Percentiles rank a stretch among this genome's conserved stretches.
These are phyloP conservation scores for Trifolium pratense DNA, from an alignment of 306 rosid genomes.

Conservation along the genomic window DNA sequence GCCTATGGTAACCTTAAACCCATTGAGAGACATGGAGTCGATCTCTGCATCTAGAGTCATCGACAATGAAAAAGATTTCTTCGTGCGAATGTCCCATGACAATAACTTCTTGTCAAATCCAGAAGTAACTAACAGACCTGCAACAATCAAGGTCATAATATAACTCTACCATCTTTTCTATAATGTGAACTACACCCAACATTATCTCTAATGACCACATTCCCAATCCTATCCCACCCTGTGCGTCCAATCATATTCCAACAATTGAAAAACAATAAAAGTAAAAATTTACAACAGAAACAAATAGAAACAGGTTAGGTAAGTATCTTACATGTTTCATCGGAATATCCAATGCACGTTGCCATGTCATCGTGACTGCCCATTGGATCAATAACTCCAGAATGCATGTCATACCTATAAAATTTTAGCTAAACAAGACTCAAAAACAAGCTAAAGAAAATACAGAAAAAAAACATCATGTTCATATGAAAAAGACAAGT, in stretches of 20 bases:
- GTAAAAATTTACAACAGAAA: constrained; percentile 27
- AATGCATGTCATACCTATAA: constrained; percentile 77
- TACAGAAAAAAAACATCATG: not conserved
- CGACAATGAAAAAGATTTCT: constrained; percentile 45
- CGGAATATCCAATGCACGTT: constrained; percentile 69
- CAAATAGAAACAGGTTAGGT: not conserved
- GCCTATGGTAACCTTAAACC: constrained; percentile 61
- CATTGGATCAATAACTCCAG: constrained; percentile 56
- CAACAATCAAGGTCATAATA: constrained; percentile 35
- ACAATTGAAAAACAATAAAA: constrained; percentile 28
- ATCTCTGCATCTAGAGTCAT: constrained; percentile 60
- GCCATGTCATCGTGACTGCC: constrained; percentile 80
- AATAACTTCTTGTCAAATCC: constrained; percentile 77
- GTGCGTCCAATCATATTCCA: not conserved
- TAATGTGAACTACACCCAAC: not conserved
- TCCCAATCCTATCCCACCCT: not conserved
- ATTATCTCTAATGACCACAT: not conserved
- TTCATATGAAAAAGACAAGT: constrained; percentile 15
- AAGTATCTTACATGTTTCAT: constrained; percentile 68
- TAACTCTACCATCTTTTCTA: not conserved
- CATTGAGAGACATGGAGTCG: constrained; percentile 71
- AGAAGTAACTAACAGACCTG: constrained; percentile 74
- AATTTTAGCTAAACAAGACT: constrained; percentile 30
- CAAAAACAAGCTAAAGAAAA: constrained; percentile 9
- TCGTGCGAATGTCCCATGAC: constrained; percentile 67